Evolutionary conservation across 2,329 filamentous ascomycete genomes (phyloP).

Genomic region (Harringtonia lauricola): DNA sequence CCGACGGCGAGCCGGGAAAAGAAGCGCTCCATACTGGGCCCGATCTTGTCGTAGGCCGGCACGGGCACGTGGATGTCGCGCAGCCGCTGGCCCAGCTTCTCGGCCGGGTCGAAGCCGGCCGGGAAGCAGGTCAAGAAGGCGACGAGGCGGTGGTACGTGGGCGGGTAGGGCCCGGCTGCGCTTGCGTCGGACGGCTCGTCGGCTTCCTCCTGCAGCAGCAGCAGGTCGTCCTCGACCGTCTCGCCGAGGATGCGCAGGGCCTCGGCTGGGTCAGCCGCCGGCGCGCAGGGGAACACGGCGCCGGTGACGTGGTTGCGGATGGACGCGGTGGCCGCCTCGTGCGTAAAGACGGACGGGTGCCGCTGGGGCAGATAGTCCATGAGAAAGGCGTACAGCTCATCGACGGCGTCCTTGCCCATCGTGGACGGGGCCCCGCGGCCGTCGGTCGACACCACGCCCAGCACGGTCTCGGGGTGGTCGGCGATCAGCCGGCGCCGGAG

Average conservation of each 20-base stretch:
- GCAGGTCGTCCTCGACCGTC: neutral
- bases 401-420: neutral
- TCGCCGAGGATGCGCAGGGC: neutral
- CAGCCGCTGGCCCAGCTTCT: neutral
- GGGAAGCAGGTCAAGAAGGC: neutral
- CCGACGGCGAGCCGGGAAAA: neutral
- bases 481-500: neutral
- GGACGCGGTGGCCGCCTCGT: neutral
- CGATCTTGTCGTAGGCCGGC: neutral
- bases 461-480: neutral
- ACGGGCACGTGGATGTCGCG: neutral
- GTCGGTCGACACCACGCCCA: too few relatives aligned
- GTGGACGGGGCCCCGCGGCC: neutral
- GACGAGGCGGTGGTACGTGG: neutral
- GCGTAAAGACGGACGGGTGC: neutral
- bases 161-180: too few relatives aligned
- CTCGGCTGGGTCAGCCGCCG: neutral
- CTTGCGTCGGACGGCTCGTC: too few relatives aligned
- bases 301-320: neutral
- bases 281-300: neutral
- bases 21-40: neutral
- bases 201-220: too few relatives aligned
- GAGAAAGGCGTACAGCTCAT: conserved; percentile 5
- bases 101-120: neutral
- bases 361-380: conserved; percentile 6